Evolutionary conservation across 139 green algal species (phyloP).

Genomic region (Chlamydomonas sp.): DNA sequence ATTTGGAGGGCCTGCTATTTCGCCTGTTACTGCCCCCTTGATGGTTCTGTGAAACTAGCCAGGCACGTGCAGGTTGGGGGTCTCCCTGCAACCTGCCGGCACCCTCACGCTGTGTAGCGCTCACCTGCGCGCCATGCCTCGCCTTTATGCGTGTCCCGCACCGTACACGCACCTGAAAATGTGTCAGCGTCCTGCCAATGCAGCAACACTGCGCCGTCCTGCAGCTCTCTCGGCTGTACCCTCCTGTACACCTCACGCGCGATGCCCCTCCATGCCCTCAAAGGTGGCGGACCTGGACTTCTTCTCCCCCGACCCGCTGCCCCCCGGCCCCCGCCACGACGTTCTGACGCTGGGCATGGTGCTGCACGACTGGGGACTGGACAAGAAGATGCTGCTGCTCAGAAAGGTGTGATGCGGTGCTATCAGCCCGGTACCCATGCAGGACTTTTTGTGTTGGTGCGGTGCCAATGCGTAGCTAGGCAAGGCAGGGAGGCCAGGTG

Average conservation of each 20-base stretch:
- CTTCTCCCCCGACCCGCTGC: constrained; percentile 33
- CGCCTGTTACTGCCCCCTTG: background rate
- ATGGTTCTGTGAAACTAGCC: background rate
- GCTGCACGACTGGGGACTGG: constrained; percentile 56
- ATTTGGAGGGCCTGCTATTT: too few relatives aligned
- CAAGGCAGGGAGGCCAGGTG: background rate
- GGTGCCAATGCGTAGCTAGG: background rate
- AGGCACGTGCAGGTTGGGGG: background rate
- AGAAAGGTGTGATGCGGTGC: constrained; percentile 18
- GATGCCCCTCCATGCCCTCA: background rate
- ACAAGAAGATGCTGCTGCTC: constrained; percentile 49
- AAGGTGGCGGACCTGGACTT: constrained; percentile 44
- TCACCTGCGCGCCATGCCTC: background rate
- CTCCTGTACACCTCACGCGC: background rate
- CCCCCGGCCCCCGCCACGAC: constrained; percentile 16
- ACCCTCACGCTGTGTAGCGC: too few relatives aligned
- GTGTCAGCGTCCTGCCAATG: background rate
- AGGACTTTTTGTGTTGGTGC: background rate
- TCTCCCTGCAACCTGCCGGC: too few relatives aligned
- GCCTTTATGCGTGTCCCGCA: background rate
- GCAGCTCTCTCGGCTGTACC: background rate
- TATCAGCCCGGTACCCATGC: background rate
- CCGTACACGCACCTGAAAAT: background rate
- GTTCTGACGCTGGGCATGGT: constrained; percentile 55
- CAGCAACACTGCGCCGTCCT: background rate